Percentiles rank a stretch among this genome's conserved stretches.
These are phyloP conservation scores for Prorocentrum cordatum DNA, from an alignment of 169 alveolate genomes.

Conservation along the genomic window DNA sequence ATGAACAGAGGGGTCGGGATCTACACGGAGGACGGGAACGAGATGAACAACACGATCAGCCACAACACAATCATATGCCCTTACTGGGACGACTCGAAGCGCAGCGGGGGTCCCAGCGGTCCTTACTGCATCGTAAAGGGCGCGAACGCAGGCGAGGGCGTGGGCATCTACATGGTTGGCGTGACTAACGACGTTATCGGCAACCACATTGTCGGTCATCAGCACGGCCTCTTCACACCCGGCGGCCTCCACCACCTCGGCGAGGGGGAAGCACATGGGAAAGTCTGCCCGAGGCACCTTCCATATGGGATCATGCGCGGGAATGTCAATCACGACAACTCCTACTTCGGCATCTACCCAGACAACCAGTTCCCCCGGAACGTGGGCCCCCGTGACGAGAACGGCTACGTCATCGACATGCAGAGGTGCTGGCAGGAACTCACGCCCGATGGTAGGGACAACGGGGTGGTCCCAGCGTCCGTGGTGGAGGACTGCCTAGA, in stretches of 20 bases:
- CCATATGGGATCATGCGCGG: conserved; percentile 38
- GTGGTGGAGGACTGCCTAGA: conserved; percentile 10
- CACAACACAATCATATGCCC: conserved; percentile 1
- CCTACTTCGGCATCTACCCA: conserved; percentile 4
- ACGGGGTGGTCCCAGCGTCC: conserved; percentile 14
- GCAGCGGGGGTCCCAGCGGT: no score
- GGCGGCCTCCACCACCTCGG: conserved; percentile 32
- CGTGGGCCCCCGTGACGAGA: conserved; percentile 7
- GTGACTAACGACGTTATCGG: conserved; percentile 24
- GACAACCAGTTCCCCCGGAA: conserved; percentile 25
- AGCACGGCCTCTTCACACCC: conserved; percentile 27
- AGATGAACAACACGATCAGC: conserved; percentile 10
- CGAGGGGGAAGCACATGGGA: conserved; percentile 18
- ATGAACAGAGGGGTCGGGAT: conserved; percentile 11
- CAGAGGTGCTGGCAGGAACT: conserved; percentile 60
- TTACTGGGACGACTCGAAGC: not conserved
- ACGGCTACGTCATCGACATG: conserved; percentile 20
- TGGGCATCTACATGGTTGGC: conserved; percentile 41
- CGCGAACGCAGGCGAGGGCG: no score
- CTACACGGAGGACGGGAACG: not conserved
- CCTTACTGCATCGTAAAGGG: no score
- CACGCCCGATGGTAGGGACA: conserved; percentile 5
- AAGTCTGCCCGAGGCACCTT: conserved; percentile 13
- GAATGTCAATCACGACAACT: conserved; percentile 16
- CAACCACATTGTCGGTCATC: conserved; percentile 30